These are phyloP conservation scores for Macrophomina phaseolina DNA, from an alignment of 2,329 filamentous ascomycete species.

Conservation along the genomic window DNA sequence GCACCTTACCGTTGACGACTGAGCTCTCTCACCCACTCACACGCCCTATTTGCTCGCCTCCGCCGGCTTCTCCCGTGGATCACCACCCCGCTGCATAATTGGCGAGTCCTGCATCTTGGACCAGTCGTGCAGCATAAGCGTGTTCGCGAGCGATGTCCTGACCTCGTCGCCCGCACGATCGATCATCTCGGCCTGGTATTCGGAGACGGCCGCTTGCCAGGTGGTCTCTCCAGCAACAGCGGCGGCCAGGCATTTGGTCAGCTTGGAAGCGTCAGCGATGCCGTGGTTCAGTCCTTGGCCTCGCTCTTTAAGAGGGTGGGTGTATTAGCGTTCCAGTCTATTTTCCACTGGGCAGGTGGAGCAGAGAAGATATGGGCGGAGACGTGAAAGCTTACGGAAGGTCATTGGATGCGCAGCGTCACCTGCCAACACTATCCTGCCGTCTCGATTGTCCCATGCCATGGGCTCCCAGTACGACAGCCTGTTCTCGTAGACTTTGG, in stretches of 20 bases:
- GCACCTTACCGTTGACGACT: no score
- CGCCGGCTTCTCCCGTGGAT: constrained; percentile 4
- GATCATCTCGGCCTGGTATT: constrained; percentile 51
- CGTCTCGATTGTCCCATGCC: constrained; percentile 41
- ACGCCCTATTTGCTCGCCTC: not conserved
- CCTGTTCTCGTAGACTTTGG: constrained; percentile 41
- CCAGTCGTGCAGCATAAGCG: constrained; percentile 45
- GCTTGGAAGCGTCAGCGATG: constrained; percentile 49
- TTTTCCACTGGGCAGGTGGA: no score
- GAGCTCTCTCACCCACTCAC: not conserved
- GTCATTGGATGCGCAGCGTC: constrained; percentile 52
- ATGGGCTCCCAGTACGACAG: constrained; percentile 43
- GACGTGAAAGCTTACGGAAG: constrained; percentile 32
- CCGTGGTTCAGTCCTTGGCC: constrained; percentile 57
- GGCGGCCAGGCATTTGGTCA: constrained; percentile 32
- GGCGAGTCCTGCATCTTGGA: constrained; percentile 42
- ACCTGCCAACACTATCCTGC: constrained; percentile 42
- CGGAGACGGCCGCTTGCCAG: constrained; percentile 29
- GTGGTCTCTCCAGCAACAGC: constrained; percentile 12
- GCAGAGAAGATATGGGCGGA: no score
- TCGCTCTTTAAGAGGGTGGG: constrained; percentile 35
- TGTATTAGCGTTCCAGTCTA: no score
- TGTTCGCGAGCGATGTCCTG: constrained; percentile 40
- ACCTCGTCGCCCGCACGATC: constrained; percentile 41
- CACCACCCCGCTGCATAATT: constrained; percentile 42